phyloP scores from a whole-genome alignment of 805 yeast genomes.

The Suhomyces sp. region DNA sequence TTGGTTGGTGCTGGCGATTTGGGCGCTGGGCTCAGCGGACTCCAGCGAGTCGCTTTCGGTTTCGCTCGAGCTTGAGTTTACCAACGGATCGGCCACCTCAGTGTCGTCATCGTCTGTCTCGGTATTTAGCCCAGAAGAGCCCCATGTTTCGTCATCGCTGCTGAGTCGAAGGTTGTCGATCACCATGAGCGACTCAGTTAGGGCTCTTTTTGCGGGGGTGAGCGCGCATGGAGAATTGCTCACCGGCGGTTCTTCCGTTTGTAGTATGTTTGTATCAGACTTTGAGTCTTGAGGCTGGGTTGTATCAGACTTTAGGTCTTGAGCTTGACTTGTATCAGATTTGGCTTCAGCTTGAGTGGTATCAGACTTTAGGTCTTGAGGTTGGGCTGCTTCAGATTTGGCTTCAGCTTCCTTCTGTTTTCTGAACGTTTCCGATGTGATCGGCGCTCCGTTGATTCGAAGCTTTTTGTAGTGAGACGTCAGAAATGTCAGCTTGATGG shows the following conservation, averaged over 20 bases:
- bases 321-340: too few species aligned
- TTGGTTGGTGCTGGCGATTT: slow-evolving; percentile 15
- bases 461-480: slow-evolving; percentile 41
- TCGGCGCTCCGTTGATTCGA: slow-evolving; percentile 39
- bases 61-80: slow-evolving; percentile 5
- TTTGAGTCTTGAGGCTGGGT: too few species aligned
- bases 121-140: slow-evolving; percentile 24
- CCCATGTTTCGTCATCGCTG: slow-evolving; percentile 20
- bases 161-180: slow-evolving; percentile 13
- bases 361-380: too few species aligned
- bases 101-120: slow-evolving; percentile 17
- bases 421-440: slow-evolving; percentile 21
- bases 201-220: slow-evolving; percentile 9
- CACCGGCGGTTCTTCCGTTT: too few species aligned
- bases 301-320: too few species aligned
- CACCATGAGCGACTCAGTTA: slow-evolving; percentile 8
- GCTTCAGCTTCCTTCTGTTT: background rate
- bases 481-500: slow-evolving; percentile 34
- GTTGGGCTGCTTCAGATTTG: too few species aligned
- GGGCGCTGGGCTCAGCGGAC: background rate
- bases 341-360: too few species aligned
- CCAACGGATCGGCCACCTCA: slow-evolving; percentile 5
- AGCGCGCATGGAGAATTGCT: background rate
- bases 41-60: slow-evolving; percentile 6
- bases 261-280: too few species aligned